These are phyloP conservation scores for Penicillium subrubescens DNA, from an alignment of 495 filamentous ascomycete genomes.

Conservation along the genomic window DNA sequence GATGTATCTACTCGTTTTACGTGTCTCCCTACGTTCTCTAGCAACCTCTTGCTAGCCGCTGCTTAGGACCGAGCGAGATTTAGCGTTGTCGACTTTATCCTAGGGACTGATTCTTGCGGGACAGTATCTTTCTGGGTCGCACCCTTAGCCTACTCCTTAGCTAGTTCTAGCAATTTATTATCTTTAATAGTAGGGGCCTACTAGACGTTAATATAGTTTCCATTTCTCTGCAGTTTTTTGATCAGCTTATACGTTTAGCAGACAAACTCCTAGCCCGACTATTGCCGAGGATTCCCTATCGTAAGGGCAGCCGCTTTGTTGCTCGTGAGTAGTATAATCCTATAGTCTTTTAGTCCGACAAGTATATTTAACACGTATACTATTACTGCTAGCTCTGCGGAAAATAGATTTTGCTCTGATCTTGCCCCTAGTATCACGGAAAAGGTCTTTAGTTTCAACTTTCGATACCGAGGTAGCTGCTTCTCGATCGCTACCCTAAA, in stretches of 20 bases:
- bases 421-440: too few species aligned
- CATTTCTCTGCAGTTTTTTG: constrained; percentile 20
- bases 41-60: constrained; percentile 12
- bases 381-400: too few species aligned
- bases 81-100: constrained; percentile 17
- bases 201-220: constrained; percentile 18
- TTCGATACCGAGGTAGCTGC: too few species aligned
- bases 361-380: too few species aligned
- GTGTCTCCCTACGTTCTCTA: constrained; percentile 23
- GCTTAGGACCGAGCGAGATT: constrained; percentile 14
- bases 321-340: too few species aligned
- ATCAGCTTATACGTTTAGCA: constrained; percentile 25
- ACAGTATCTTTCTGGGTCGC: constrained; percentile 16
- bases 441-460: too few species aligned
- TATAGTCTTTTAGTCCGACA: too few species aligned
- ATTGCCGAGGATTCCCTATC: too few species aligned
- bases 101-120: constrained; percentile 9
- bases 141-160: constrained; percentile 28
- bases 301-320: too few species aligned
- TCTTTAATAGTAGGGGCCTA: constrained; percentile 20
- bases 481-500: too few species aligned
- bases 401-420: too few species aligned
- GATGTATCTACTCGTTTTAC: constrained; percentile 30
- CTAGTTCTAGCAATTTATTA: constrained; percentile 26
- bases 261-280: too few species aligned